These are phyloP conservation scores for Fusarium chuoi DNA, from an alignment of 2,329 filamentous ascomycete species.

Conservation along the genomic window DNA sequence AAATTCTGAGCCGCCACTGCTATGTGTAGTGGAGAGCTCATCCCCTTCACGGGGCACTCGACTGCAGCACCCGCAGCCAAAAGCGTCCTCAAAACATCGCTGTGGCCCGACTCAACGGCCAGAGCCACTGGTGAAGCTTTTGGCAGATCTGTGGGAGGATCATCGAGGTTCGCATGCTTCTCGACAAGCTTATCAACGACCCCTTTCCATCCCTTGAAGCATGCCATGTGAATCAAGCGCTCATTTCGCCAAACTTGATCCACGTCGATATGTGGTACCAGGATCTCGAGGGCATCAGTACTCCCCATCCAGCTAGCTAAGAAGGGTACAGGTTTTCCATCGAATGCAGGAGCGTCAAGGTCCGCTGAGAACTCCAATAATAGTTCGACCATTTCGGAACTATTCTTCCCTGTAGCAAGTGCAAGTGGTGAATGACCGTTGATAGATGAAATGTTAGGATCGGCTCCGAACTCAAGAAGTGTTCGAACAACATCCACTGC, in stretches of 20 bases:
- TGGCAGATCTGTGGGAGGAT: constrained; percentile 14
- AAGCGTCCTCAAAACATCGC: constrained; percentile 13
- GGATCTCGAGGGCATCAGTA: constrained; percentile 15
- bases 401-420: constrained; percentile 15
- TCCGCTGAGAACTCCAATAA: constrained; percentile 22
- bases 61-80: constrained; percentile 21
- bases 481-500: constrained; percentile 16
- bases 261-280: constrained; percentile 25
- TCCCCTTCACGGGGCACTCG: constrained; percentile 7
- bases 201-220: constrained; percentile 18
- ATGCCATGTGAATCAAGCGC: constrained; percentile 27
- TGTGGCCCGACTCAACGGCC: constrained; percentile 13
- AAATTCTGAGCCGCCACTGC: constrained; percentile 14
- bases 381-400: constrained; percentile 18
- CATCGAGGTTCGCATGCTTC: constrained; percentile 22
- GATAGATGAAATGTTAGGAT: constrained; percentile 18
- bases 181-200: constrained; percentile 30
- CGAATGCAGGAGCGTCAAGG: constrained; percentile 7
- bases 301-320: constrained; percentile 16
- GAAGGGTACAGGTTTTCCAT: constrained; percentile 22
- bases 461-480: constrained; percentile 26
- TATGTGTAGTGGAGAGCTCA: constrained; percentile 21
- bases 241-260: constrained; percentile 17
- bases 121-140: constrained; percentile 30
- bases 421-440: constrained; percentile 24